Evolutionary conservation across 306 rosid species (phyloP).

Genomic region (Cicer judaicum): DNA sequence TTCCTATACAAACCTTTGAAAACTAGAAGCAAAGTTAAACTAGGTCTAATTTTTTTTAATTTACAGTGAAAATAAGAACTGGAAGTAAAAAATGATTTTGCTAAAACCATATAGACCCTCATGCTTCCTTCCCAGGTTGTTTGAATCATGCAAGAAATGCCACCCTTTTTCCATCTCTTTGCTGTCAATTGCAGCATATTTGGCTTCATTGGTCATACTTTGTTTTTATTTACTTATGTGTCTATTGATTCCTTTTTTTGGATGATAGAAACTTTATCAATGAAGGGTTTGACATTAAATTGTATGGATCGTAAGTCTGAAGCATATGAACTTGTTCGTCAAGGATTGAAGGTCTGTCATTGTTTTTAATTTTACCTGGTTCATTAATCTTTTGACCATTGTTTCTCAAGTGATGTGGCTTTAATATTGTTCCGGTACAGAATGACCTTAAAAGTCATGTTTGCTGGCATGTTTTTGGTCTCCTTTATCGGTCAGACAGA

Average conservation of each 20-base stretch:
- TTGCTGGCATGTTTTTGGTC: conserved; percentile 99
- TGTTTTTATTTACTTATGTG: conserved; percentile 6
- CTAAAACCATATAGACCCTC: neutral
- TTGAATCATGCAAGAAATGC: conserved; percentile 30
- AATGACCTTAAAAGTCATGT: conserved; percentile 99
- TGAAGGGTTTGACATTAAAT: conserved; percentile 97
- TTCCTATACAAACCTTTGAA: neutral
- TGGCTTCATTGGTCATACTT: neutral
- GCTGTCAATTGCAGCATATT: conserved; percentile 25
- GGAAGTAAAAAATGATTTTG: neutral
- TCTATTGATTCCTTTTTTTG: conserved; percentile 37
- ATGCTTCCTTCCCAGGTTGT: conserved; percentile 18
- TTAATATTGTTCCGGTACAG: conserved; percentile 61
- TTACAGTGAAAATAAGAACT: neutral
- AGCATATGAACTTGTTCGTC: conserved; percentile 97
- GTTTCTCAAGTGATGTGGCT: conserved; percentile 29
- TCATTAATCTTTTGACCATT: conserved; percentile 27
- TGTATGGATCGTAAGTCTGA: conserved; percentile 99
- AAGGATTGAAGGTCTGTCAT: conserved; percentile 80
- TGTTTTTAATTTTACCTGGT: conserved; percentile 26
- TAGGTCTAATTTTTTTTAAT: neutral
- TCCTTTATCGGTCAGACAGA: conserved; percentile 95
- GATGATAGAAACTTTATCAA: conserved; percentile 88
- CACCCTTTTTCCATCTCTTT: neutral
- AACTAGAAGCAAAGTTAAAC: neutral